Conservation (phyloP, 371 early-diverging fungal species). For the Apophysomyces elegans region DNA sequence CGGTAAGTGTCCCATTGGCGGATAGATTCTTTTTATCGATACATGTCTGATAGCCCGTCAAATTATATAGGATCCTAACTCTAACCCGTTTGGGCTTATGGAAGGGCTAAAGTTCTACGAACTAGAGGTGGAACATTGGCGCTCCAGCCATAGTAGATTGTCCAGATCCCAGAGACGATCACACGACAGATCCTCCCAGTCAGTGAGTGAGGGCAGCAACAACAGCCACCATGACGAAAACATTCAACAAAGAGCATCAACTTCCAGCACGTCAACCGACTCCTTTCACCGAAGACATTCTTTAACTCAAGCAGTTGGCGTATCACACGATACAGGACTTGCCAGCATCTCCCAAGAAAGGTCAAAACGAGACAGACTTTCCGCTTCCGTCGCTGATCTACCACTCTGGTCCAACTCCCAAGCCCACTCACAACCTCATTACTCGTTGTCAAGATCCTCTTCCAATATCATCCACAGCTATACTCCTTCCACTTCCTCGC, state of each 20-base stretch:
- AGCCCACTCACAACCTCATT: background rate
- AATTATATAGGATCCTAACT: background rate
- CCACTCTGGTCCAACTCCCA: background rate
- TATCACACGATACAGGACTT: slow-evolving; percentile 22
- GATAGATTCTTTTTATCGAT: no score
- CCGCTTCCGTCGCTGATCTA: background rate
- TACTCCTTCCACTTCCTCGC: slow-evolving; percentile 16
- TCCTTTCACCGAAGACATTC: background rate
- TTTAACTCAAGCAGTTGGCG: background rate
- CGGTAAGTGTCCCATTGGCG: slow-evolving; percentile 13
- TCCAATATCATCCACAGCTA: slow-evolving; percentile 28
- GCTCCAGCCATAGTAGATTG: slow-evolving; percentile 13
- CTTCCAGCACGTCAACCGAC: slow-evolving; percentile 1
- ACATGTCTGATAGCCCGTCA: background rate
- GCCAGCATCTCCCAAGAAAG: slow-evolving; percentile 21
- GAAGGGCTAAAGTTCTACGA: slow-evolving; percentile 63
- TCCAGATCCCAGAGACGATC: slow-evolving; percentile 14
- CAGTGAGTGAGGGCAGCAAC: background rate
- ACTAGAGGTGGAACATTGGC: slow-evolving; percentile 63
- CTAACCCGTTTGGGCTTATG: slow-evolving; percentile 69
- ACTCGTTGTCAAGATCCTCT: slow-evolving; percentile 17
- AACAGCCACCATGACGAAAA: background rate
- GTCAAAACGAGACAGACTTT: background rate
- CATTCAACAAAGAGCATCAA: background rate
- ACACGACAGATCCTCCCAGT: background rate